Evolutionary conservation across 2,329 filamentous ascomycete genomes (phyloP).

Genomic region (Tolypocladium sp.): DNA sequence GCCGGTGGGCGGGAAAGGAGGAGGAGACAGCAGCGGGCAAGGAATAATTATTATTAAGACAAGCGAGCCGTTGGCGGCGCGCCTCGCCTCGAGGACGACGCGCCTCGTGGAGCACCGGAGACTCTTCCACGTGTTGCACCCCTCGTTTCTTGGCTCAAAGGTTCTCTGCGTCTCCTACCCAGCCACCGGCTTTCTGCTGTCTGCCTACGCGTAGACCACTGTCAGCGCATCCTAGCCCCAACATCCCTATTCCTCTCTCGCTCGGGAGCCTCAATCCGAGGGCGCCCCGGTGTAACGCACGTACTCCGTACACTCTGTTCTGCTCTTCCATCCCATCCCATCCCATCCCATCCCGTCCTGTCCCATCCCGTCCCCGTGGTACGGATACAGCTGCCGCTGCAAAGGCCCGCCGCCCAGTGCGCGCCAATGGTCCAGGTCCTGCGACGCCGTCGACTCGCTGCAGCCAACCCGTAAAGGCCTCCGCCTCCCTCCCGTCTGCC

Average conservation of each 20-base stretch:
- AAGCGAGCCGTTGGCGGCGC: not conserved
- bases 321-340: not conserved
- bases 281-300: not conserved
- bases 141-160: not conserved
- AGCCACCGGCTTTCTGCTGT: not conserved
- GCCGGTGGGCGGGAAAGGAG: not conserved
- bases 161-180: not conserved
- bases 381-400: not conserved
- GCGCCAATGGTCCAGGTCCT: not conserved
- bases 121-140: not conserved
- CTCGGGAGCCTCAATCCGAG: not conserved
- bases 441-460: not conserved
- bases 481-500: not conserved
- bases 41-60: not conserved
- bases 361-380: not conserved
- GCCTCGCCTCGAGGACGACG: not conserved
- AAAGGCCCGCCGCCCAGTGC: not conserved
- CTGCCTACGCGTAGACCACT: not conserved
- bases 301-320: not conserved
- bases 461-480: not conserved
- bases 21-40: too few relatives aligned
- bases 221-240: not conserved
- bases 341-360: not conserved
- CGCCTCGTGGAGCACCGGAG: not conserved
- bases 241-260: not conserved